Evolutionary conservation across 2,329 filamentous ascomycete species (phyloP).

Genomic region (Xylaria multiplex): DNA sequence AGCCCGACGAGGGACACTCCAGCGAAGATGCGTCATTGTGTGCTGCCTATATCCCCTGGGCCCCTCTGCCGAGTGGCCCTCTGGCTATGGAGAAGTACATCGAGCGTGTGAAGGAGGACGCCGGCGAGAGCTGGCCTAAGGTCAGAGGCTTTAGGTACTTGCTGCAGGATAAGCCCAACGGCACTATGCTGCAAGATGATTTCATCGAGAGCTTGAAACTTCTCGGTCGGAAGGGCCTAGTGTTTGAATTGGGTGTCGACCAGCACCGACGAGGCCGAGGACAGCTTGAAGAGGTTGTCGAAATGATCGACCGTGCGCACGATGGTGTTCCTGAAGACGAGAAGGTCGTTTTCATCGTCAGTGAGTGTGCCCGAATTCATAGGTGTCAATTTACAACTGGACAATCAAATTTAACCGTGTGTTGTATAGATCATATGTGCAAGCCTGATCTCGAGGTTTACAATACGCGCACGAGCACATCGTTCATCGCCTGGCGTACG

Average conservation of each 20-base stretch:
- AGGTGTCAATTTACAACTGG: neutral
- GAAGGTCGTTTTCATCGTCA: slow-evolving; percentile 74
- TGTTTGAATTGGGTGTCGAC: slow-evolving; percentile 88
- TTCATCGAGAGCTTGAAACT: slow-evolving; percentile 75
- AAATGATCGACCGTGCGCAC: slow-evolving; percentile 75
- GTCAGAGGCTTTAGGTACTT: slow-evolving; percentile 86
- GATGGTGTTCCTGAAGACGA: slow-evolving; percentile 67
- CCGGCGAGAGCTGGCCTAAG: slow-evolving; percentile 72
- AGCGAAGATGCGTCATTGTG: slow-evolving; percentile 64
- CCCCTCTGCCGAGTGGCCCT: slow-evolving; percentile 76
- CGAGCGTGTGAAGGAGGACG: slow-evolving; percentile 64
- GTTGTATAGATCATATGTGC: slow-evolving; percentile 79
- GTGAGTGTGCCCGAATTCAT: slow-evolving; percentile 57
- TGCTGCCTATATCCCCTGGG: slow-evolving; percentile 82
- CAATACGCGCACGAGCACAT: slow-evolving; percentile 63
- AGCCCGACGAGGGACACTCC: slow-evolving; percentile 67
- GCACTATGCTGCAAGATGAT: slow-evolving; percentile 69
- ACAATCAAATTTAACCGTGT: slow-evolving; percentile 21
- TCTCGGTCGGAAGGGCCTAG: slow-evolving; percentile 69
- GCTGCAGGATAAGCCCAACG: slow-evolving; percentile 77
- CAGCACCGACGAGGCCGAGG: slow-evolving; percentile 77
- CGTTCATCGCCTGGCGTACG: slow-evolving; percentile 75
- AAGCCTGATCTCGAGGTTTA: slow-evolving; percentile 80
- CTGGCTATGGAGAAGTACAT: slow-evolving; percentile 73
- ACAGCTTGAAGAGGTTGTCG: slow-evolving; percentile 76